A percentile compares a stretch with the other conserved stretches of the same genome.
These are phyloP conservation scores for Lachancea quebecensis DNA, from an alignment of 805 yeast genomes.

Conservation along the genomic window DNA sequence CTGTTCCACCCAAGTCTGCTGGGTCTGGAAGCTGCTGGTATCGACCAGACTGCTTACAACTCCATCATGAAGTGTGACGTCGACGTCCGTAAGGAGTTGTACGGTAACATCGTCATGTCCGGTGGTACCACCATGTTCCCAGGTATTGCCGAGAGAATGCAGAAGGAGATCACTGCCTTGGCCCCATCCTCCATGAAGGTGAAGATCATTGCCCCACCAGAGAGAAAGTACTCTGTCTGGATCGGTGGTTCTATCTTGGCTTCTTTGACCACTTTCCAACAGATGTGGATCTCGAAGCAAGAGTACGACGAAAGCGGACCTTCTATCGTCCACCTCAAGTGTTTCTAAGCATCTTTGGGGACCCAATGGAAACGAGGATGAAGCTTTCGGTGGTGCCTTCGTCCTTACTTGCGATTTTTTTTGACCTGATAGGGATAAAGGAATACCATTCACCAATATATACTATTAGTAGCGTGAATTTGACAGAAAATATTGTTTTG, in stretches of 20 bases:
- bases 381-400: background rate
- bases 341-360: conserved; percentile 34
- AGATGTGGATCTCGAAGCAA: conserved; percentile 99
- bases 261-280: conserved; percentile 98
- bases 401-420: background rate
- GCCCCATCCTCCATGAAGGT: conserved; percentile 99
- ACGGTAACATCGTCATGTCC: conserved; percentile 98
- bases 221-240: conserved; percentile 99
- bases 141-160: conserved; percentile 99
- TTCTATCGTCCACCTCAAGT: conserved; percentile 72
- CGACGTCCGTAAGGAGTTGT: conserved; percentile 97
- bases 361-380: conserved; percentile 4
- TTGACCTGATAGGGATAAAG: conserved; percentile 7
- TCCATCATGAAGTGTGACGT: conserved; percentile 96
- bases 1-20: conserved; percentile 95
- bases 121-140: conserved; percentile 99
- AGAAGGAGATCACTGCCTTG: conserved; percentile 98
- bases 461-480: conserved; percentile 4
- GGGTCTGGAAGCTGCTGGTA: conserved; percentile 94
- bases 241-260: conserved; percentile 99
- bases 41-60: conserved; percentile 80
- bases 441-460: conserved; percentile 6
- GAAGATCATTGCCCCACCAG: conserved; percentile 98
- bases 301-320: conserved; percentile 99
- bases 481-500: conserved; percentile 6